Base-by-base conservation (phyloP, 768 basidiomycete genomes). In the Leccinum disarticulatum region DNA sequence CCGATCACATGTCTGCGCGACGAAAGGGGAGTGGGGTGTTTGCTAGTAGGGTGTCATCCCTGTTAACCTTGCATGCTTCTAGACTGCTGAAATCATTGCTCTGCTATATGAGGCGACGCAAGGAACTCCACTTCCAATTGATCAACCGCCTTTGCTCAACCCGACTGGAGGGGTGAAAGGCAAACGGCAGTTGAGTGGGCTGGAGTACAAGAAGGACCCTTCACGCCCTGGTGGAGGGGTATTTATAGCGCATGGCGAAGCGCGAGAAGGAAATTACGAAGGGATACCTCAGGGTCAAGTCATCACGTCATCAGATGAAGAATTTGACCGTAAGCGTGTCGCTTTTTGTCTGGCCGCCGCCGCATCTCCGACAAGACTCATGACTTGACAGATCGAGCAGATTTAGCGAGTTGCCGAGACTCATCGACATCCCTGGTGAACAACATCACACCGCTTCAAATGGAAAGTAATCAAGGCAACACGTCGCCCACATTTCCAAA, bases 91-190 rank as follows among this genome's bases (percentile, higher is more conserved):
- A 75, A 95, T 96, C 57, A 96, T 97, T 65, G 82, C 90, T 6
- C 79, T 98, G 27, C 79, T 97, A 36, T 95, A 93, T 72, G 93
- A 95, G 76, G 93, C 95, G 13, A 96, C 95, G n/a, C 89, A 91
- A 71, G 88, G 88, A n/a, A 77, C 80, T 6, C 74, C 76, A n/a
- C 81, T 72, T 17, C 74, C 76, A 69, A 73, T 85, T 55, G 82
- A 86, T 65, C 79, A 85, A 56, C 73, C 80, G 0, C 85, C 87
- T 10, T 78, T 83, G 15, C 79, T 93, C 58, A 95, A 94, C 70
- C 93, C 95, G 3, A 89, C 91, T 1, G 87, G 88, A 30, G 87
- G 84, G 19, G 83, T 87, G 15, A 85, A 84, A 59, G 84, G 77
- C 36, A 82, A 75, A 54, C 82, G 80, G 62, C 83, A 81, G 6